Percentiles rank a stretch among this genome's conserved stretches.
Evolutionary conservation across 2,329 filamentous ascomycete genomes (phyloP).

Genomic region (Epichloe coenophiala): DNA sequence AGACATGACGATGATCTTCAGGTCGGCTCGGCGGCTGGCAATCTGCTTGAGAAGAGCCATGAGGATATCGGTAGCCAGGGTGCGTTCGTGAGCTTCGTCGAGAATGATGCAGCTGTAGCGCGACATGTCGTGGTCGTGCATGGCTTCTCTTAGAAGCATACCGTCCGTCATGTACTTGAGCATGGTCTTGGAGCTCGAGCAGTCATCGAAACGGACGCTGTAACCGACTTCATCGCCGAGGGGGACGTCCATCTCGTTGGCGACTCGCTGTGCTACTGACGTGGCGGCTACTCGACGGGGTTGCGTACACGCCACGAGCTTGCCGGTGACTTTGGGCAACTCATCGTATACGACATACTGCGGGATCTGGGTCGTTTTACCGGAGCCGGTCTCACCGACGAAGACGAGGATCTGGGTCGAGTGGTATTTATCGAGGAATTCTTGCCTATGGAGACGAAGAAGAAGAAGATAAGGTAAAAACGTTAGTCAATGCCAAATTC

Average conservation of each 20-base stretch:
- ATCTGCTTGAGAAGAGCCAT: slow-evolving; percentile 95
- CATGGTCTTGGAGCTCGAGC: slow-evolving; percentile 74
- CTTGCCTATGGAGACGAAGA: slow-evolving; percentile 43
- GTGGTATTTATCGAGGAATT: slow-evolving; percentile 90
- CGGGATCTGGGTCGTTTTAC: slow-evolving; percentile 97
- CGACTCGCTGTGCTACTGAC: slow-evolving; percentile 96
- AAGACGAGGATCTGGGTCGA: slow-evolving; percentile 93
- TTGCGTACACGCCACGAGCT: slow-evolving; percentile 94
- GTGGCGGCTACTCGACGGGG: slow-evolving; percentile 95
- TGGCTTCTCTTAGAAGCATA: slow-evolving; percentile 92
- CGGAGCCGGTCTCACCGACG: slow-evolving; percentile 96
- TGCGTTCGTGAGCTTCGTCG: slow-evolving; percentile 96
- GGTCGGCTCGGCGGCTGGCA: slow-evolving; percentile 63
- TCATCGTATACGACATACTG: slow-evolving; percentile 98
- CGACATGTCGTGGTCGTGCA: slow-evolving; percentile 84
- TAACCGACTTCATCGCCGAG: slow-evolving; percentile 94
- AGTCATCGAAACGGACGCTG: slow-evolving; percentile 97
- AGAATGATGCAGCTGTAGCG: slow-evolving; percentile 97
- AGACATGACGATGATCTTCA: slow-evolving; percentile 99
- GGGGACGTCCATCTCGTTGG: slow-evolving; percentile 87
- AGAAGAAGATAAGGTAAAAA: background rate
- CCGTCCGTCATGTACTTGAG: slow-evolving; percentile 99
- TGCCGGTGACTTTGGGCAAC: slow-evolving; percentile 69
- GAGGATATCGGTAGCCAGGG: slow-evolving; percentile 89
- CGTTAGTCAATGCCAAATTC: background rate